Evolutionary conservation across 768 basidiomycete genomes (phyloP).

Genomic region (Podaxis sp.): DNA sequence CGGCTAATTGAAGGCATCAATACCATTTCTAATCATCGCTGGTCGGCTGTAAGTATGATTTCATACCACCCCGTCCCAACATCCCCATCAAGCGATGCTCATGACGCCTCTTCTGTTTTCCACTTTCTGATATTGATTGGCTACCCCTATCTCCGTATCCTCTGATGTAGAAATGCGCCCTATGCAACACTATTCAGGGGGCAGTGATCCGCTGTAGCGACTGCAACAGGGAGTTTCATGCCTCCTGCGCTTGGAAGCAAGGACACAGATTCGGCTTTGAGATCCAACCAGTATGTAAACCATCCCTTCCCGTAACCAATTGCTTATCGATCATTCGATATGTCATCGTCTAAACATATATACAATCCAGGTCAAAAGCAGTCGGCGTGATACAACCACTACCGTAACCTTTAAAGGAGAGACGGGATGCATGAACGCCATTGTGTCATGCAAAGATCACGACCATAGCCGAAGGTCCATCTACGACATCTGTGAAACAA

Average conservation of each 20-base stretch:
- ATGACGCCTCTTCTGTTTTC: not conserved
- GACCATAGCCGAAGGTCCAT: conserved; percentile 62
- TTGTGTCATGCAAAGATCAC: conserved; percentile 80
- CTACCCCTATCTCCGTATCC: conserved; percentile 1
- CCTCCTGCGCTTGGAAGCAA: conserved; percentile 86
- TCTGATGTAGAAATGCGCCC: conserved; percentile 58
- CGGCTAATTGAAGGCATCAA: conserved; percentile 86
- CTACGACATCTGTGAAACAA: conserved; percentile 83
- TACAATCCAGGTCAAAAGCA: conserved; percentile 66
- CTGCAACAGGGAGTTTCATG: conserved; percentile 79
- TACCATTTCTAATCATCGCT: conserved; percentile 66
- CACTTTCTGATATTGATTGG: not conserved
- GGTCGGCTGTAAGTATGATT: conserved; percentile 61
- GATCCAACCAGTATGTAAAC: conserved; percentile 67
- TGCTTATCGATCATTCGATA: not conserved
- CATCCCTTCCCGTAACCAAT: not conserved
- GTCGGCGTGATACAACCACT: conserved; percentile 64
- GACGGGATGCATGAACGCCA: conserved; percentile 74
- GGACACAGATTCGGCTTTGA: conserved; percentile 92
- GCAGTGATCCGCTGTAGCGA: conserved; percentile 84
- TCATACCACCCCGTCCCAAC: not conserved
- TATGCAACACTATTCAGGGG: conserved; percentile 74
- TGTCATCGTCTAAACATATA: not conserved
- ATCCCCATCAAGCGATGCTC: not conserved
- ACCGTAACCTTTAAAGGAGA: conserved; percentile 76